Evolutionary conservation across 176 grass and related monocot genomes (phyloP).

Genomic region (Juncus inflexus): DNA sequence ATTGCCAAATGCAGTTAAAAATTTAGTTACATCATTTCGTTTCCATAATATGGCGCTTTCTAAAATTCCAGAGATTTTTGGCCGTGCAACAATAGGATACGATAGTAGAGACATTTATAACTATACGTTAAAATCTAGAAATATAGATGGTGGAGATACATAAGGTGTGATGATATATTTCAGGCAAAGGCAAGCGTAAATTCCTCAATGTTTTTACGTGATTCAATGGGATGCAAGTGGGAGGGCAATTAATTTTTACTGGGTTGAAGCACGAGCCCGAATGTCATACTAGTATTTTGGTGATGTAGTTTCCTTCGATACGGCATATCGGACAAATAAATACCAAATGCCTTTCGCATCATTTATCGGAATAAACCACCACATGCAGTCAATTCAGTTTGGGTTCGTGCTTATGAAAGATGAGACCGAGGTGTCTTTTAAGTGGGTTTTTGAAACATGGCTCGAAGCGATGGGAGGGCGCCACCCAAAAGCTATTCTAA

Average conservation of each 20-base stretch:
- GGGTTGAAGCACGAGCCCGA: background rate
- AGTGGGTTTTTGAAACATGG: background rate
- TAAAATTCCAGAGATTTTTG: no score
- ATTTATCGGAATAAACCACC: constrained; percentile 1
- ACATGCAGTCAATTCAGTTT: background rate
- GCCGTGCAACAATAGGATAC: no score
- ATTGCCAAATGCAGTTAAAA: no score
- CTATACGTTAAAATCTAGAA: no score
- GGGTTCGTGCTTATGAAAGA: background rate
- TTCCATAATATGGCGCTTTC: no score
- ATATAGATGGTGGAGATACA: no score
- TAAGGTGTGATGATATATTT: no score
- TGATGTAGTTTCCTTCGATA: constrained; percentile 19
- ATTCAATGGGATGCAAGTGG: background rate
- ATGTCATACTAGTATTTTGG: background rate
- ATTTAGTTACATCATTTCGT: no score
- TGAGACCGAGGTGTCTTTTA: constrained; percentile 1
- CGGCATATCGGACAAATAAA: background rate
- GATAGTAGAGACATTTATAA: no score
- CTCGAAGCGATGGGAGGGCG: background rate
- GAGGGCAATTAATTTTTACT: background rate
- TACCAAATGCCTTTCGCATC: background rate
- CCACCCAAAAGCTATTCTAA: background rate
- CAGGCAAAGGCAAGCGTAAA: background rate
- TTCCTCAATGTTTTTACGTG: constrained; percentile 16